phyloP scores from a whole-genome alignment of 2,329 filamentous ascomycete species.

The Lasiodiplodia gonubiensis region DNA sequence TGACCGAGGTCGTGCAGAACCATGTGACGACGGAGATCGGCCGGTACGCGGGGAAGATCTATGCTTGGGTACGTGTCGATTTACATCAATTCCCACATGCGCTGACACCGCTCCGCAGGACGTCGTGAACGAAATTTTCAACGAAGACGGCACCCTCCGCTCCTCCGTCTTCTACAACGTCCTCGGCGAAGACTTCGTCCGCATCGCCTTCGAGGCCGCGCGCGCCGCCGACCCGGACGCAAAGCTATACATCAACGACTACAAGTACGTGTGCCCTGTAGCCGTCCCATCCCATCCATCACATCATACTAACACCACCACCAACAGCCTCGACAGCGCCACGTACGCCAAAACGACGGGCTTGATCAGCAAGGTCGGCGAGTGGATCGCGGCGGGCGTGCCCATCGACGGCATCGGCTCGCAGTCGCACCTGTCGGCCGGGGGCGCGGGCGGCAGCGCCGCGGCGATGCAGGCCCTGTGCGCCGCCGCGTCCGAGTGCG shows the following conservation, averaged over 20 bases:
- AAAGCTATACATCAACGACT: constrained; percentile 78
- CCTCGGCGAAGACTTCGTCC: constrained; percentile 72
- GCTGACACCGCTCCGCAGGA: constrained; percentile 44
- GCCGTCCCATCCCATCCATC: background rate
- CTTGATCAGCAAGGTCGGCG: constrained; percentile 65
- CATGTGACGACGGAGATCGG: constrained; percentile 65
- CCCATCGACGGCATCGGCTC: constrained; percentile 70
- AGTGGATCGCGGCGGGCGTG: constrained; percentile 66
- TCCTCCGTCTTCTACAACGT: constrained; percentile 69
- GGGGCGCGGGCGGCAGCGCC: constrained; percentile 53
- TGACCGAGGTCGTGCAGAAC: constrained; percentile 63
- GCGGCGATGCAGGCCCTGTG: constrained; percentile 63
- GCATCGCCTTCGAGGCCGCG: constrained; percentile 74
- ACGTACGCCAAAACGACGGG: constrained; percentile 62
- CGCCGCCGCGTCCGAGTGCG: constrained; percentile 61
- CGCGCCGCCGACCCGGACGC: constrained; percentile 68
- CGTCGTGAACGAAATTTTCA: constrained; percentile 70
- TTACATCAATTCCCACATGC: background rate
- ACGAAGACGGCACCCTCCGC: constrained; percentile 65
- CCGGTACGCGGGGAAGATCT: constrained; percentile 68
- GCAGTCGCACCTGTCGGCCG: constrained; percentile 61
- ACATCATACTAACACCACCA: constrained; percentile 32
- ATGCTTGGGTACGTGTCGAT: constrained; percentile 53
- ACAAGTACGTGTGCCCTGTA: constrained; percentile 48
- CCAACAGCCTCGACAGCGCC: constrained; percentile 65